phyloP scores from a whole-genome alignment of 2,329 filamentous ascomycete genomes.

The Pseudogymnoascus sp. region DNA sequence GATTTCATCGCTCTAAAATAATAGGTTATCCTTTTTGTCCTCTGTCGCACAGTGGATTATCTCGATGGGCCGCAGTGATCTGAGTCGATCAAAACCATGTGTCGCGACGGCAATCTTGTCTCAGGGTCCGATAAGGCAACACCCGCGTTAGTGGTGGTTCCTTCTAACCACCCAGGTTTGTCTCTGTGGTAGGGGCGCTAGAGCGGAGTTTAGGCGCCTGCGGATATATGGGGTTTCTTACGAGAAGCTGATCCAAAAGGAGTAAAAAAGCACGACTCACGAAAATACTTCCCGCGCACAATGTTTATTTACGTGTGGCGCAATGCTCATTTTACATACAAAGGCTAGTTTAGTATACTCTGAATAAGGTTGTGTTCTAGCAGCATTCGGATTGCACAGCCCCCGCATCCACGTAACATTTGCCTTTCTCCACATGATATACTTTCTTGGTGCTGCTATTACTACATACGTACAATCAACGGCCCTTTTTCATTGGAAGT shows the following conservation, averaged over 20 bases:
- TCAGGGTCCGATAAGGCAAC: slow-evolving; percentile 7
- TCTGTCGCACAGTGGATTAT: slow-evolving; percentile 2
- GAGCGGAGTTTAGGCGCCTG: not conserved
- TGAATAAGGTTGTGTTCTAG: not conserved
- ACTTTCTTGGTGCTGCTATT: not conserved
- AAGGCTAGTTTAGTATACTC: not conserved
- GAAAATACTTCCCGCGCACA: not conserved
- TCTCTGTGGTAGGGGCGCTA: not conserved
- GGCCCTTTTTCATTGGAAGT: not conserved
- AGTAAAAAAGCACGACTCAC: not conserved
- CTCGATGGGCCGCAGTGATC: not conserved
- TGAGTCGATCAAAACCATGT: slow-evolving; percentile 2
- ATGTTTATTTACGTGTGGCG: not conserved
- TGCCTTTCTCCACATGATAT: not conserved
- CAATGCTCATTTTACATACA: not conserved
- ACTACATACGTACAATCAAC: not conserved
- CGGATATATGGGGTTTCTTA: not conserved
- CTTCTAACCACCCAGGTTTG: not conserved
- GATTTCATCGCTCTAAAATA: slow-evolving; percentile 23
- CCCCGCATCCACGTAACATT: slow-evolving; percentile 1
- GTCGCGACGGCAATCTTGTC: slow-evolving; percentile 2
- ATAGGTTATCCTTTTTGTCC: not conserved
- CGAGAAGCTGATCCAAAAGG: not conserved
- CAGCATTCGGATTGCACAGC: not conserved
- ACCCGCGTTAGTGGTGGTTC: not conserved